Evolutionary conservation across 164 flowering plant genomes (phyloP).

Genomic region (Chloranthus sessilifolius): DNA sequence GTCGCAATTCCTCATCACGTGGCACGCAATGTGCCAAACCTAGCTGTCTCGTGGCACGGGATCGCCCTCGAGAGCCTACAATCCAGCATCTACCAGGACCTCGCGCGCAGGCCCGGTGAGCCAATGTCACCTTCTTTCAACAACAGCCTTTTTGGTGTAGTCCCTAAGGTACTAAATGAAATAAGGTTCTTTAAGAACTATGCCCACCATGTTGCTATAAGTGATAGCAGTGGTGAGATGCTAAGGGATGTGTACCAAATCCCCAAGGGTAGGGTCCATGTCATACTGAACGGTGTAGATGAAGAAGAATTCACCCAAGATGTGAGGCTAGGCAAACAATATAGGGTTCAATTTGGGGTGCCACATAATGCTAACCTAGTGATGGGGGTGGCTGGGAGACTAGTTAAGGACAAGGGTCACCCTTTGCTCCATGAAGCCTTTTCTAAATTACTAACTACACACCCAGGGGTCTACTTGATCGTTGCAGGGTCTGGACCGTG

Average conservation of each 20-base stretch:
- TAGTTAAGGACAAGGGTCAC: conserved; percentile 89
- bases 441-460: conserved; percentile 25
- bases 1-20: conserved; percentile 79
- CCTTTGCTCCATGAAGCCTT: conserved; percentile 69
- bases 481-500: conserved; percentile 93
- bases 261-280: conserved; percentile 67
- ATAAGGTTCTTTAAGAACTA: conserved; percentile 73
- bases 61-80: conserved; percentile 75
- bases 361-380: conserved; percentile 59
- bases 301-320: conserved; percentile 42
- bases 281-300: conserved; percentile 77
- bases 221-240: conserved; percentile 91
- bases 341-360: conserved; percentile 45
- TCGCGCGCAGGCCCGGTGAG: conserved; percentile 43
- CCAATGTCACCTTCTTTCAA: conserved; percentile 46
- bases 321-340: conserved; percentile 27
- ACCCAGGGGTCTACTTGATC: conserved; percentile 44
- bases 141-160: conserved; percentile 31
- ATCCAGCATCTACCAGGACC: conserved; percentile 68
- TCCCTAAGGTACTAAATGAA: conserved; percentile 64
- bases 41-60: conserved; percentile 89
- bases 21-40: conserved; percentile 53
- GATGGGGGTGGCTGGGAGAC: conserved; percentile 76
- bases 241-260: conserved; percentile 78
- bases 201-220: conserved; percentile 74